These are phyloP conservation scores for Yarrowia galli DNA, from an alignment of 1,139 yeast genomes.

Conservation along the genomic window DNA sequence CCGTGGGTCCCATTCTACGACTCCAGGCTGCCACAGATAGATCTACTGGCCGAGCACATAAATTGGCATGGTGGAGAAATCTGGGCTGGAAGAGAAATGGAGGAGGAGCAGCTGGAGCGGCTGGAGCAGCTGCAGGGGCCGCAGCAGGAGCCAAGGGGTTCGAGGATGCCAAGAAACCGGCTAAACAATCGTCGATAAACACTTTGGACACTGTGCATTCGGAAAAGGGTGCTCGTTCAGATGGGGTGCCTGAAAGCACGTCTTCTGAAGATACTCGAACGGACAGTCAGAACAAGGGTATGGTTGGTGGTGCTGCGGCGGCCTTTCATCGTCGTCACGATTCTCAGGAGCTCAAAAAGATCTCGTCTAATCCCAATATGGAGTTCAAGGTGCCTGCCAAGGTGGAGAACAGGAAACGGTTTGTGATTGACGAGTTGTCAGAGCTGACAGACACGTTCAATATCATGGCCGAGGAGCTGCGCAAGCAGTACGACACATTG, in stretches of 20 bases:
- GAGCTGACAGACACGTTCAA: slow-evolving; percentile 91
- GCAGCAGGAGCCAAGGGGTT: background rate
- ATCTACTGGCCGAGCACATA: slow-evolving; percentile 46
- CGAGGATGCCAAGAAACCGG: background rate
- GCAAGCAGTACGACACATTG: slow-evolving; percentile 79
- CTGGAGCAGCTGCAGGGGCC: background rate
- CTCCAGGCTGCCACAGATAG: slow-evolving; percentile 87
- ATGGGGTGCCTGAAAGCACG: slow-evolving; percentile 17
- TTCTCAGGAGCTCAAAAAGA: slow-evolving; percentile 11
- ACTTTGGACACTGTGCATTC: slow-evolving; percentile 10
- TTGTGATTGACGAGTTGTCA: slow-evolving; percentile 80
- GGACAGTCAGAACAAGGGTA: slow-evolving; percentile 3
- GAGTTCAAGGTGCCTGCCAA: slow-evolving; percentile 49
- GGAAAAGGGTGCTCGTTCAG: background rate
- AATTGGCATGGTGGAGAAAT: slow-evolving; percentile 15
- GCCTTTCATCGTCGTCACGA: slow-evolving; percentile 19
- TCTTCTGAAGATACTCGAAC: slow-evolving; percentile 15
- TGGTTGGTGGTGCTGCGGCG: background rate
- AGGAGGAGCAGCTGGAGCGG: background rate
- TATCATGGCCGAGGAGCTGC: slow-evolving; percentile 89
- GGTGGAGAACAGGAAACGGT: slow-evolving; percentile 46
- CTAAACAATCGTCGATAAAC: background rate
- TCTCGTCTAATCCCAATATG: slow-evolving; percentile 36
- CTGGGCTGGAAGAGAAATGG: background rate
- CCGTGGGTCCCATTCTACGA: slow-evolving; percentile 82